Evolutionary conservation across 2,329 filamentous ascomycete genomes (phyloP).

Genomic region (Ophiostoma himal-ulmi): DNA sequence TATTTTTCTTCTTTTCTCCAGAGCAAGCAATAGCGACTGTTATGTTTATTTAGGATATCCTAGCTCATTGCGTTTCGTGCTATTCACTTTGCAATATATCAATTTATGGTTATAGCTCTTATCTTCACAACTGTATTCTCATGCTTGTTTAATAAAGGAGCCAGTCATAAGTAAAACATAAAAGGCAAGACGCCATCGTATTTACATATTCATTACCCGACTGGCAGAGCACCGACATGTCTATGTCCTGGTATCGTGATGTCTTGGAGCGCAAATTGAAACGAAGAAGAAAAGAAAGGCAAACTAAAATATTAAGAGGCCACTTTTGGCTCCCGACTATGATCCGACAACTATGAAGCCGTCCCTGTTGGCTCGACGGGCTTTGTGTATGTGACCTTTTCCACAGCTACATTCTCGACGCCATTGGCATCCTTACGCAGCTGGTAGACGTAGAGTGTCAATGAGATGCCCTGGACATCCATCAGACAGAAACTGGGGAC

Average conservation of each 20-base stretch:
- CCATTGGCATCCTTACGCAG: constrained; percentile 71
- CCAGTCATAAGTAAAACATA: too few relatives aligned
- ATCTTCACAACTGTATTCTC: too few relatives aligned
- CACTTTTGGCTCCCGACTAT: not conserved
- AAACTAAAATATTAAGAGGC: not conserved
- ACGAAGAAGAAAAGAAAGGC: not conserved
- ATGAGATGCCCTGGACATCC: constrained; percentile 95
- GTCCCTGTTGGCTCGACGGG: constrained; percentile 54
- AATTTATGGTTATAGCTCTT: not conserved
- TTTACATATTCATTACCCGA: constrained; percentile 14
- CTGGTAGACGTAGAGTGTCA: constrained; percentile 93
- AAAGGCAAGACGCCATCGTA: not conserved
- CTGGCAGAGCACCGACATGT: not conserved
- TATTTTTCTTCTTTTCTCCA: not conserved
- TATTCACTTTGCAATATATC: not conserved
- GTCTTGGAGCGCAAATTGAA: not conserved
- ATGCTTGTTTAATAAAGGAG: too few relatives aligned
- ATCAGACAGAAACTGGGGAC: constrained; percentile 93
- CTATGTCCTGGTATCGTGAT: constrained; percentile 3
- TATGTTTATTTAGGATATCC: constrained; percentile 26
- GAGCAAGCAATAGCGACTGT: constrained; percentile 19
- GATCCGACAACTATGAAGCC: constrained; percentile 38
- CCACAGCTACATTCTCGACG: constrained; percentile 71
- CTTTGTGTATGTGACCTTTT: constrained; percentile 83
- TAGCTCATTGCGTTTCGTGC: constrained; percentile 15